Base-by-base conservation (phyloP, 148 eudicot species). In the Camellia sinensis region DNA sequence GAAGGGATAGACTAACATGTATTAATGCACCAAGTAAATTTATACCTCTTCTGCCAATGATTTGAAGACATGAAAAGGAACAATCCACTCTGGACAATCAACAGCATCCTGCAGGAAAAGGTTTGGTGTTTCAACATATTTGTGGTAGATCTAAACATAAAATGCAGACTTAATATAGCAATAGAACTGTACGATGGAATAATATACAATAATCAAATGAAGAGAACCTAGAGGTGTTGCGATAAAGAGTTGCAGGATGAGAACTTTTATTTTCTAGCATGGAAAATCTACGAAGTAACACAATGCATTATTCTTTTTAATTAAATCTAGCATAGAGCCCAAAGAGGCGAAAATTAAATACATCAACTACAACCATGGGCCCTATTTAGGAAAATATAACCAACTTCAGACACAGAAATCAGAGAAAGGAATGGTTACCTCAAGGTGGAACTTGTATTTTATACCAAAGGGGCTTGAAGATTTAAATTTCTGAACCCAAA, bases 401-500 rank as follows among this genome's bases (percentile, higher is more conserved):
- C 57, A 61, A 44, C 22, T 22, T 22, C 8, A 2, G 41, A 74
- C 5, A 29, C 19, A 48, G 63, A 72, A 50, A 45, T 61, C 41
- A 59, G 65, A 54, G n/a, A 70, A 15, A 43, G 79, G 67, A 74
- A 40, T 54, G 53, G 46, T 89, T 29, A 97, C 99, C 97, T 97
- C 98, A 64, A 94, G 90, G 83, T 94, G 99, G 85, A 97, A 97
- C 81, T 84, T 91, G 92, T 97, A 97, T 77, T 91, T 85, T 71
- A 97, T 91, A 79, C 99, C 99, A 84, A 96, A 96, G 72, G 99
- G 98, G 70, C 90, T 81, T 59, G 99, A 92, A 82, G 98, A 84
- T 75, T 87, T 92, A 70, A 96, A 92, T 90, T 91, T 96, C 99
- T 96, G 97, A 78, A 82, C 13, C 73, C 37, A 29, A 29, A 29